These are phyloP conservation scores for Obelidium mucronatum DNA, from an alignment of 192 early-diverging fungal species.

Conservation along the genomic window DNA sequence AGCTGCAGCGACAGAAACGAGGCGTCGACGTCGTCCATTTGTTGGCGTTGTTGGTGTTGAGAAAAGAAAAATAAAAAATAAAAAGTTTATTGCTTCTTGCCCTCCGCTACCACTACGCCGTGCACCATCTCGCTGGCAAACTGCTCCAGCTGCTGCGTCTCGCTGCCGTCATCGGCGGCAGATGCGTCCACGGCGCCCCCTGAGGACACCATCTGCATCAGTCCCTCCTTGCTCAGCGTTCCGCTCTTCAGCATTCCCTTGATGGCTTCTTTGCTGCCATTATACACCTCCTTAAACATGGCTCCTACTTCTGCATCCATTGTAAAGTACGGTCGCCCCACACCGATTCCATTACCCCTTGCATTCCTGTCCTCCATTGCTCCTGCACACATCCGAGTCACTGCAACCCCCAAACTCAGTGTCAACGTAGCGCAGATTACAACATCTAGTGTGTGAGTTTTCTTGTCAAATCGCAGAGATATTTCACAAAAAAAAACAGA, in stretches of 20 bases:
- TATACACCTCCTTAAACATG: slow-evolving; percentile 25
- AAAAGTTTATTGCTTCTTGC: too few relatives aligned
- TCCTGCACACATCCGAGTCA: slow-evolving; percentile 1
- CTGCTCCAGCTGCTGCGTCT: background rate
- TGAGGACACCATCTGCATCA: slow-evolving; percentile 14
- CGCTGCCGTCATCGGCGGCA: background rate
- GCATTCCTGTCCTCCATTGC: background rate
- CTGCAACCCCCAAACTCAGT: slow-evolving; percentile 20
- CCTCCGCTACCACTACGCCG: too few relatives aligned
- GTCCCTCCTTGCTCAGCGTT: slow-evolving; percentile 5
- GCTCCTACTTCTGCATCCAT: background rate
- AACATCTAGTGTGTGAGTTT: slow-evolving; percentile 1
- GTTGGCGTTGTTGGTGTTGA: too few relatives aligned
- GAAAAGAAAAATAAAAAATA: too few relatives aligned
- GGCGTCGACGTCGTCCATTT: background rate
- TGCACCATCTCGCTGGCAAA: background rate
- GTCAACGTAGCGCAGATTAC: slow-evolving; percentile 22
- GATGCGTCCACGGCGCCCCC: background rate
- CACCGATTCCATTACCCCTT: background rate
- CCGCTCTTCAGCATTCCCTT: slow-evolving; percentile 5
- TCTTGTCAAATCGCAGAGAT: background rate
- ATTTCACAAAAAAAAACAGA: background rate
- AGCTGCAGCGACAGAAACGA: background rate
- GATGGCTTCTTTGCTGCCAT: background rate
- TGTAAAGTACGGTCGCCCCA: slow-evolving; percentile 1